phyloP scores from a whole-genome alignment of 495 filamentous ascomycete genomes.

The Hypoxylon cercidicola region DNA sequence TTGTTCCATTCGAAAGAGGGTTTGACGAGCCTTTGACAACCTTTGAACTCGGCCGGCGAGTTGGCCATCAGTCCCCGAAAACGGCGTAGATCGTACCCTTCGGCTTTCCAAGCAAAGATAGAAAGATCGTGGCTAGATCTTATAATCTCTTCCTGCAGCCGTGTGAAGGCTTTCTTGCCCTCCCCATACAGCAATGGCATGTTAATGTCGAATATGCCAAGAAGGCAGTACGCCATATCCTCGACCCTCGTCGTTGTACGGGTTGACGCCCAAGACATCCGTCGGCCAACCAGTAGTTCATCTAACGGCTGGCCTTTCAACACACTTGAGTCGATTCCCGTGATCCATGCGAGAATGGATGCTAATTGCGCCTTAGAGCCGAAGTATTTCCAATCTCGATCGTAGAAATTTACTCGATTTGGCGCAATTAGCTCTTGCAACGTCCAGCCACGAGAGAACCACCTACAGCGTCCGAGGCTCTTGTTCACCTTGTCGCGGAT shows the following conservation, averaged over 20 bases:
- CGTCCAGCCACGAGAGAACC: conserved; percentile 47
- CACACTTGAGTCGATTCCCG: conserved; percentile 38
- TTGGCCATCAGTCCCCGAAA: conserved; percentile 33
- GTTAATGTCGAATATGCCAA: conserved; percentile 47
- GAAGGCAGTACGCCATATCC: conserved; percentile 46
- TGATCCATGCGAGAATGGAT: conserved; percentile 38
- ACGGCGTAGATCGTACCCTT: conserved; percentile 17
- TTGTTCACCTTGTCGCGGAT: conserved; percentile 29
- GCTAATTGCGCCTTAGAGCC: conserved; percentile 45
- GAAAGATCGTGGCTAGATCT: conserved; percentile 37
- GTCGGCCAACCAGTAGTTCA: conserved; percentile 37
- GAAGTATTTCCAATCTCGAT: conserved; percentile 37
- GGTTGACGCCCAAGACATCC: conserved; percentile 45
- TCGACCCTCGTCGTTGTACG: conserved; percentile 41
- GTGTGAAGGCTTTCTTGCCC: conserved; percentile 44
- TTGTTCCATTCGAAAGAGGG: conserved; percentile 37
- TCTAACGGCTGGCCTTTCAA: conserved; percentile 31
- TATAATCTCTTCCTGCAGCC: conserved; percentile 43
- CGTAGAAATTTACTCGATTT: conserved; percentile 29
- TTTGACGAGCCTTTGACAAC: conserved; percentile 33
- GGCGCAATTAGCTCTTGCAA: conserved; percentile 46
- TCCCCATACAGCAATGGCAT: conserved; percentile 48
- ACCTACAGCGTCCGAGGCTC: conserved; percentile 25
- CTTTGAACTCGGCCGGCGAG: conserved; percentile 34
- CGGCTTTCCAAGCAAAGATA: conserved; percentile 40